A percentile compares a stretch with the other conserved stretches of the same genome.
Conservation (phyloP, 768 basidiomycete species). For the Botryobasidium botryosum region DNA sequence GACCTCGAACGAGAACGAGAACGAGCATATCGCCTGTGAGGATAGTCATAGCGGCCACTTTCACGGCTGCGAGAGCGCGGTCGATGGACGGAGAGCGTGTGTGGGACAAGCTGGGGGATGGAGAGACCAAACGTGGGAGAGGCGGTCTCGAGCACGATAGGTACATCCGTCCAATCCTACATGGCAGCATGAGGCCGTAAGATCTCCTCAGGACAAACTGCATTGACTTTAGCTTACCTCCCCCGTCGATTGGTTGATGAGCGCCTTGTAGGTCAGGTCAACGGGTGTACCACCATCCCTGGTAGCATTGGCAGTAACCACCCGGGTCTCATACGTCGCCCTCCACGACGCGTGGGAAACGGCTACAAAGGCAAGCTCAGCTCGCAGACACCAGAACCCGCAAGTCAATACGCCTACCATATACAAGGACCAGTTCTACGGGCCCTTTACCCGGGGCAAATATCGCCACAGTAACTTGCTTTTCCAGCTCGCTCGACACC, state of each 20-base stretch:
- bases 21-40: too few relatives aligned
- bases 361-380: background rate
- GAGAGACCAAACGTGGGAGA: conserved; percentile 7
- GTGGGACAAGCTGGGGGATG: conserved; percentile 10
- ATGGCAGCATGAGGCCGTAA: conserved; percentile 10
- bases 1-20: too few relatives aligned
- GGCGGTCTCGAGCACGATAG: conserved; percentile 10
- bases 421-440: conserved; percentile 6
- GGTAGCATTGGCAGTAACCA: too few relatives aligned
- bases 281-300: too few relatives aligned
- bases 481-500: too few relatives aligned
- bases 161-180: conserved; percentile 11
- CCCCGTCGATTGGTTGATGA: too few relatives aligned
- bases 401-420: background rate
- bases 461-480: conserved; percentile 9
- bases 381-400: too few relatives aligned
- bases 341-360: conserved; percentile 10
- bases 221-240: conserved; percentile 6
- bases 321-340: too few relatives aligned
- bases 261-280: too few relatives aligned
- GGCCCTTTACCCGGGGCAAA: conserved; percentile 5
- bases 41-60: too few relatives aligned
- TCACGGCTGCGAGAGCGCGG: too few relatives aligned
- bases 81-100: too few relatives aligned
- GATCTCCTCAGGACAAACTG: background rate